Evolutionary conservation across 306 rosid genomes (phyloP), one percentile per base, ranked within the genome.

Genomic region (Lupinus albus): DNA sequence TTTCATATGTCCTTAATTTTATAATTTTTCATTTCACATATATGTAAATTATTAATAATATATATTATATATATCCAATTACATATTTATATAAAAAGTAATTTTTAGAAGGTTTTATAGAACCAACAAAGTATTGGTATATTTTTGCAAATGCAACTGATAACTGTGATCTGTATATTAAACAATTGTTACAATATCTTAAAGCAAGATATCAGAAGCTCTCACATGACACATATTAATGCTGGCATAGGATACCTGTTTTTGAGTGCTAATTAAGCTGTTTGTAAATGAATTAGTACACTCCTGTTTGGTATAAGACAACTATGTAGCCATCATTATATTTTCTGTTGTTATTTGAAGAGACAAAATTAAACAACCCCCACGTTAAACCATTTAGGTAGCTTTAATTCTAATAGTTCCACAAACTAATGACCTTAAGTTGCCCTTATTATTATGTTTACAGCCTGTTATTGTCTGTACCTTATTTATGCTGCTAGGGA

Each of bases 401-500:
- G 28, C 28, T 25, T 25, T 25, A 1, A 25, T 25, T 25, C 2
- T 58, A 18, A 56, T 73, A 62, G 33, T 1, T 30, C n/a, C 68
- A 9, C 49, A 42, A n/a, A 69, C 61, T 39, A 44, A 47, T 6
- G 42, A 51, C 38, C 9, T 64, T 64, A 17, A 50, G 47, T 55
- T 56, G 45, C 55, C 25, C 74, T 65, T 47, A 17, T 10, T 36
- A 28, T 68, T 61, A 36, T 46, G n/a, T 21, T 20, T 46, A 32
- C 76, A 74, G 76, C 64, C 64, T 62, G 80, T 75, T 25, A 25
- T 25, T 75, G 65, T 73, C 72, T 73, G 63, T 32, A 51, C 67
- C 48, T 36, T 64, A 44, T 7, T 16, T 35, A 46, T 70, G 60
- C 50, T 41, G 30, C 33, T 12, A 18, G 45, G 39, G 13, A 39